Evolutionary conservation across 768 basidiomycete genomes (phyloP), one percentile per base, ranked within the genome.

Genomic region (Russula lepida): DNA sequence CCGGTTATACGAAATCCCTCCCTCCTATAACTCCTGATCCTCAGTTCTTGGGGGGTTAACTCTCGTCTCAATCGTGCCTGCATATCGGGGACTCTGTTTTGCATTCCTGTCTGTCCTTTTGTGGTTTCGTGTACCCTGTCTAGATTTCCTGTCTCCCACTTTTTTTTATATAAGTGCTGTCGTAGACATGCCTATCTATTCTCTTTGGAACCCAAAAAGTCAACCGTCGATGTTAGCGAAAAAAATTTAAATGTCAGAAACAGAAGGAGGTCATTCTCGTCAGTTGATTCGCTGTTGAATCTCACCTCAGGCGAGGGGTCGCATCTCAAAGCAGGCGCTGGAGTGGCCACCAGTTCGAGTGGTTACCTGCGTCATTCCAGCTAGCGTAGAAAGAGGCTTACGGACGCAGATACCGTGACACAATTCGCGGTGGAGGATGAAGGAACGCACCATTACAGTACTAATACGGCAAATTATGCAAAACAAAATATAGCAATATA

Each of bases 401-500:
- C n/a, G n/a, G n/a, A n/a, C n/a, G n/a, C n/a, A n/a, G n/a, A n/a
- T n/a, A n/a, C n/a, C n/a, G n/a, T n/a, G n/a, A n/a, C n/a, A n/a
- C n/a, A n/a, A n/a, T 52, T 25, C n/a, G 27, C 13, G 9, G 28
- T 27, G n/a, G n/a, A 27, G 7, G 6, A 15, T 27, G 35, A 37
- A 37, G 35, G 35, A 37, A 12, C 5, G 0, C 6, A 58, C 43
- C 17, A 44, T 61, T 28, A 48, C 32, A 33, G n/a, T n/a, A n/a
- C n/a, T n/a, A 44, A 37, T n/a, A 27, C 13, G 27, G 27, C 15
- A 55, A 32, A 41, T 35, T 27, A 54, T 39, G 47, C 32, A 54
- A 35, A 32, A 35, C n/a, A 55, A 37, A 46, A 37, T 28, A 62
- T 35, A 62, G 21, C 56, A 58, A 19, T 7, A 30, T 54, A 41